phyloP scores from a whole-genome alignment of 371 early-diverging fungal genomes.

The Mucor velutinosus region DNA sequence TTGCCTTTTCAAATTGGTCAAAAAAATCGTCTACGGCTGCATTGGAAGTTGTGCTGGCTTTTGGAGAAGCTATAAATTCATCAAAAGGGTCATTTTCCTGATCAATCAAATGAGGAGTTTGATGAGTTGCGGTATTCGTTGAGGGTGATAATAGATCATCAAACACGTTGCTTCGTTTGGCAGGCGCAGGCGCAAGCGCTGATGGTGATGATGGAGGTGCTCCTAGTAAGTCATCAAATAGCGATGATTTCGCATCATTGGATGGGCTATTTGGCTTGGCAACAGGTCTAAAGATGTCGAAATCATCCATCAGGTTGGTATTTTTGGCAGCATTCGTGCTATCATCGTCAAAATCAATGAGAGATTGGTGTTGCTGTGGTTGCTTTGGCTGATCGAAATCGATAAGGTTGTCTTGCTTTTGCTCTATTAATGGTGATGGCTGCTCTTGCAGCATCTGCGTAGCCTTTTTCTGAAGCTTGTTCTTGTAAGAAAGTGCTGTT shows the following conservation, averaged over 20 bases:
- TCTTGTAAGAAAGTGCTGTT: constrained; percentile 79
- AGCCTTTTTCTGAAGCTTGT: constrained; percentile 65
- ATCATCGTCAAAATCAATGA: constrained; percentile 7
- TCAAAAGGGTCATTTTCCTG: not conserved
- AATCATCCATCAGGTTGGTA: constrained; percentile 5
- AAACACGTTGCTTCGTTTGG: not conserved
- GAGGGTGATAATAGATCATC: constrained; percentile 3
- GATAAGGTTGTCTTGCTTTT: constrained; percentile 3
- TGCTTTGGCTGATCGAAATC: constrained; percentile 8
- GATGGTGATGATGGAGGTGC: not conserved
- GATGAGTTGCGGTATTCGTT: not conserved
- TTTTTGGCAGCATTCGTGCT: not conserved
- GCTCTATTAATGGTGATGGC: not conserved
- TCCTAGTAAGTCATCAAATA: constrained; percentile 15
- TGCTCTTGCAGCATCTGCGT: constrained; percentile 27
- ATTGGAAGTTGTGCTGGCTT: not conserved
- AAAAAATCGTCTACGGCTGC: constrained; percentile 20
- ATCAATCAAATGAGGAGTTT: not conserved
- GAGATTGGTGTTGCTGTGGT: not conserved
- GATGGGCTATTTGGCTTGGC: not conserved
- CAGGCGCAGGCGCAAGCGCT: not conserved
- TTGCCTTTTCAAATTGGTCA: constrained; percentile 8
- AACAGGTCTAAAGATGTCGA: constrained; percentile 18
- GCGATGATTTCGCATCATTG: not conserved
- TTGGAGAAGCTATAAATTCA: not conserved